Conservation (phyloP, 257 asterid species). For the Marsdenia floribunda region DNA sequence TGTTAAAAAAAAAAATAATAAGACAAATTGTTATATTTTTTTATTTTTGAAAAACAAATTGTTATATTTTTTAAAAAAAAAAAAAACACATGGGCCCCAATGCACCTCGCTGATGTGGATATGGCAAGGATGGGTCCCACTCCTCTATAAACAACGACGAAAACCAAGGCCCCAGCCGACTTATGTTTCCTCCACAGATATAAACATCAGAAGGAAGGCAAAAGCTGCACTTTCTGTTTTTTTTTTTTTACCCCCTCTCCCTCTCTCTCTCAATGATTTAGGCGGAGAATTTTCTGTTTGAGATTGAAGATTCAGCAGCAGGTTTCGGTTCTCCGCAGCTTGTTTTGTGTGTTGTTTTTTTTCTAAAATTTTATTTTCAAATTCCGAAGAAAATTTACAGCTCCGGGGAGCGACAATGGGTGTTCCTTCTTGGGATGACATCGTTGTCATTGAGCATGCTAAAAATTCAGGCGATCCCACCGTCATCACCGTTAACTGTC, state of each 20-base stretch:
- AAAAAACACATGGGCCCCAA: too few relatives aligned
- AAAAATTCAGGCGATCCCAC: conserved; percentile 37
- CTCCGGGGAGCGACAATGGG: conserved; percentile 28
- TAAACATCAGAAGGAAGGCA: neutral
- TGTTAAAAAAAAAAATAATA: too few relatives aligned
- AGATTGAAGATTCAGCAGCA: neutral
- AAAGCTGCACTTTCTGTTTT: neutral
- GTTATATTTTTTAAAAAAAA: too few relatives aligned
- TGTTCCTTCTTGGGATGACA: conserved; percentile 41
- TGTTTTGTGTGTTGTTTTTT: neutral
- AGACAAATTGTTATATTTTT: too few relatives aligned
- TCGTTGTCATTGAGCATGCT: conserved; percentile 35
- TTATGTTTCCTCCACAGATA: neutral
- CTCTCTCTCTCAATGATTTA: neutral
- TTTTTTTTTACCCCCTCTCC: neutral
- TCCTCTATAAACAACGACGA: neutral
- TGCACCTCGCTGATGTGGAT: conserved; percentile 16
- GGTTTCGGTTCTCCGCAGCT: neutral
- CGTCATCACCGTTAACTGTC: conserved; percentile 43
- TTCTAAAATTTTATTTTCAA: neutral
- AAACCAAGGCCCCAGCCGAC: neutral
- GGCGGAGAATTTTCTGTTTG: neutral
- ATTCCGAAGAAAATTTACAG: neutral
- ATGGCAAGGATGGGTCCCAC: conserved; percentile 13
- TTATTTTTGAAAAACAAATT: too few relatives aligned